Evolutionary conservation across 2,329 filamentous ascomycete species (phyloP), one percentile per base, ranked within the genome.

Genomic region (Colletotrichum plurivorum): DNA sequence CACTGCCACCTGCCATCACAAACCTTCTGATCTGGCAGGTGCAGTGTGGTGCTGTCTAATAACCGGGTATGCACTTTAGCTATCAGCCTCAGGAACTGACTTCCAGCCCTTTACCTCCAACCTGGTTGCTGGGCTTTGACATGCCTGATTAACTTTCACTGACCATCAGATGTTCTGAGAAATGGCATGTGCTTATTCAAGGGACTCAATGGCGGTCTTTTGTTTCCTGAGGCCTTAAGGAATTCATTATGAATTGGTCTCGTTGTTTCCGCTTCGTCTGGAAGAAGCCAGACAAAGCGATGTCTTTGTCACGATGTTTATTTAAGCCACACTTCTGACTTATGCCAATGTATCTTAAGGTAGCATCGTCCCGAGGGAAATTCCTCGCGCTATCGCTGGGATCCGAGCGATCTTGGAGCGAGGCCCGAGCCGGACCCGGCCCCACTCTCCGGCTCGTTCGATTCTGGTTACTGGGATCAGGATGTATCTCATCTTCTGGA

Each of bases 1-100:
- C 27, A 43, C 51, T 67, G 67, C 63, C 51, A 70, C 56, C 63
- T 67, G 63, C 67, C 52, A 69, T 54, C 39, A 55, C 31, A 48
- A 48, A 45, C 22, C 45, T 22, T 20, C 58, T 22, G 45, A 25
- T 65, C 22, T 46, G 52, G 51, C 63, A 67, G 51, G 27, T 57
- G 67, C 43, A 18, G 41, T 13, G 16, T 25, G 45, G 53, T 53
- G 7, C 58, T 22, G 31, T 27, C 27, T 36, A 4, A 9, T 36
- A 12, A 36, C 31, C 31, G 2, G 31, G 31, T 36, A 12, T 8
- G 31, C 31, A 36, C 31, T 36, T 36, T 10, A 9, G 31, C 31
- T 48, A 13, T 49, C 43, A 59, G 41, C 48, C 43, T 12, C 41
- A 12, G 13, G 41, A 25, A 36, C 16, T 36, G 9, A 36, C 31